Percentiles rank a stretch among this genome's conserved stretches.
Evolutionary conservation across 495 filamentous ascomycete genomes (phyloP).

Genomic region (Penicillium paxilli): DNA sequence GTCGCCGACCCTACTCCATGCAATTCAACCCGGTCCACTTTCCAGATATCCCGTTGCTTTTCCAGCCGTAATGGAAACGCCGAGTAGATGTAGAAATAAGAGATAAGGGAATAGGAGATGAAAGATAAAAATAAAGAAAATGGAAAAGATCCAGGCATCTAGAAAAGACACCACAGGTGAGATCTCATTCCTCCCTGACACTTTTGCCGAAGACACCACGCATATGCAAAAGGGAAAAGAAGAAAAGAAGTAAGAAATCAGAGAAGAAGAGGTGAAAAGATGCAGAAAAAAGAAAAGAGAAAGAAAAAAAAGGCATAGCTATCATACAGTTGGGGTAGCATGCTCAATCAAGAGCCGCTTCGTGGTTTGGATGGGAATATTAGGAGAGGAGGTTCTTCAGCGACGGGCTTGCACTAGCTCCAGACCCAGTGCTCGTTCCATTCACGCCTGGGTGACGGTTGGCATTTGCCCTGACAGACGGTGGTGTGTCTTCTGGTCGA

Average conservation of each 20-base stretch:
- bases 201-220: slow-evolving; percentile 23
- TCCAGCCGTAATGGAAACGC: slow-evolving; percentile 24
- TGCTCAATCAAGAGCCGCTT: not conserved
- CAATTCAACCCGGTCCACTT: slow-evolving; percentile 17
- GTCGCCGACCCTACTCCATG: slow-evolving; percentile 27
- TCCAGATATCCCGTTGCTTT: slow-evolving; percentile 9
- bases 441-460: slow-evolving; percentile 35
- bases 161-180: not conserved
- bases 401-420: slow-evolving; percentile 74
- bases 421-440: slow-evolving; percentile 35
- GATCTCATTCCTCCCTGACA: not conserved
- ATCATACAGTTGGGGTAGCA: slow-evolving; percentile 23
- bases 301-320: slow-evolving; percentile 19
- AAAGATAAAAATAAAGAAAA: not conserved
- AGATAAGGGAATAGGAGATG: slow-evolving; percentile 2
- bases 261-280: slow-evolving; percentile 8
- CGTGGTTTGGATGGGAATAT: slow-evolving; percentile 8
- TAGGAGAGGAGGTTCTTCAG: slow-evolving; percentile 72
- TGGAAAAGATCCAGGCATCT: slow-evolving; percentile 4
- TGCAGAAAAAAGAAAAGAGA: not conserved
- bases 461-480: slow-evolving; percentile 25
- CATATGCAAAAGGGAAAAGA: slow-evolving; percentile 19
- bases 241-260: not conserved
- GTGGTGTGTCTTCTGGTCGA: slow-evolving; percentile 34
- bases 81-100: slow-evolving; percentile 14